A percentile compares a stretch with the other conserved stretches of the same genome.
Evolutionary conservation across 2,329 filamentous ascomycete genomes (phyloP).

Genomic region (Colletotrichum costaricense): DNA sequence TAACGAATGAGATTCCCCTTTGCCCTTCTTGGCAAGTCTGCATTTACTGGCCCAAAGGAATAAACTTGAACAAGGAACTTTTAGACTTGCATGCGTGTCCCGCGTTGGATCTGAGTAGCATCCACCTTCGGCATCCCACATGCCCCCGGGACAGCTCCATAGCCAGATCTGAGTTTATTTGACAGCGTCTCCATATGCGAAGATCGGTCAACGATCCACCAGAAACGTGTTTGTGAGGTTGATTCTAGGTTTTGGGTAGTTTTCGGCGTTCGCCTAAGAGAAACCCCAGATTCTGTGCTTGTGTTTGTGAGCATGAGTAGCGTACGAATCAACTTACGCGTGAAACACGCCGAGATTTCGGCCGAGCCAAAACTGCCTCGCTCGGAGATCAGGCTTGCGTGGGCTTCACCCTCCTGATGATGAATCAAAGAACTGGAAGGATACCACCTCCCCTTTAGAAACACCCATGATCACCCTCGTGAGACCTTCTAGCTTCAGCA

Average conservation of each 20-base stretch:
- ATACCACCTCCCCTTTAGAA: neutral
- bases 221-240: neutral
- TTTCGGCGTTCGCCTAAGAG: neutral
- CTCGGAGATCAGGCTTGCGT: neutral
- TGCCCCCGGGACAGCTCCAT: neutral
- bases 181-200: neutral
- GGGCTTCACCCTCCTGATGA: neutral
- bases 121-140: neutral
- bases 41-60: neutral
- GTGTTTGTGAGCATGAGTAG: neutral
- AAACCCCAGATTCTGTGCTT: neutral
- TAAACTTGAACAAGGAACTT: neutral
- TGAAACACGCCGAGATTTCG: neutral
- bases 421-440: too few species aligned
- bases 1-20: conserved; percentile 6
- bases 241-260: neutral
- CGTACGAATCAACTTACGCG: neutral
- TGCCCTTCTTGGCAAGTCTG: neutral
- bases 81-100: neutral
- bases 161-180: neutral
- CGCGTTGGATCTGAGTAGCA: neutral
- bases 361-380: neutral
- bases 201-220: neutral
- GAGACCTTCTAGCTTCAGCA: too few species aligned
- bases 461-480: neutral